These are phyloP conservation scores for Collybiopsis luxurians DNA, from an alignment of 768 basidiomycete species.

Conservation along the genomic window DNA sequence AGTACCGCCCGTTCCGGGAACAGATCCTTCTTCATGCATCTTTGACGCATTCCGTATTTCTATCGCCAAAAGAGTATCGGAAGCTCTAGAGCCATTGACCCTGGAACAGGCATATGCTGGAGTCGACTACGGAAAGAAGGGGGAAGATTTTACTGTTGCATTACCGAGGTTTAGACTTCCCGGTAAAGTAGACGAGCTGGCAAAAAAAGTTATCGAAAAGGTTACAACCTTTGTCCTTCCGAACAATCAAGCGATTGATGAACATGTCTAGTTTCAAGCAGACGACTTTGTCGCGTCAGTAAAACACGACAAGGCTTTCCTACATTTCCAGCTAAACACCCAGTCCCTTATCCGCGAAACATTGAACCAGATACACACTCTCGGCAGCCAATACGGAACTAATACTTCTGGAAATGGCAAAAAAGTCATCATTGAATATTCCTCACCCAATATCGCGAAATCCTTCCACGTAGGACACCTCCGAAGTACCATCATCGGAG, in stretches of 20 bases:
- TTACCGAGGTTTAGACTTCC: slow-evolving; percentile 87
- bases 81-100: slow-evolving; percentile 60
- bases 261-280: slow-evolving; percentile 65
- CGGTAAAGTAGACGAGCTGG: slow-evolving; percentile 79
- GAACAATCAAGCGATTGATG: no score
- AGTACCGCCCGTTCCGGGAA: slow-evolving; percentile 39
- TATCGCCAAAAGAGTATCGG: slow-evolving; percentile 69
- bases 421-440: slow-evolving; percentile 86
- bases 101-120: slow-evolving; percentile 80
- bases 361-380: slow-evolving; percentile 70
- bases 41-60: slow-evolving; percentile 81
- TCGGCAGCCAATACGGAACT: slow-evolving; percentile 82
- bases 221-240: slow-evolving; percentile 40
- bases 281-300: slow-evolving; percentile 76
- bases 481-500: slow-evolving; percentile 98
- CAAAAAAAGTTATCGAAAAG: slow-evolving; percentile 66
- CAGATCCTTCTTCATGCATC: slow-evolving; percentile 63
- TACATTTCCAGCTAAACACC: slow-evolving; percentile 76
- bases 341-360: slow-evolving; percentile 61
- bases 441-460: slow-evolving; percentile 97
- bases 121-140: slow-evolving; percentile 90
- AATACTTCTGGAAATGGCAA: slow-evolving; percentile 79
- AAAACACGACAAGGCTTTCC: slow-evolving; percentile 71
- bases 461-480: slow-evolving; percentile 97
- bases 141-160: slow-evolving; percentile 90